These are phyloP conservation scores for Aspergillus nomiae DNA, from an alignment of 2,329 filamentous ascomycete species.

Conservation along the genomic window DNA sequence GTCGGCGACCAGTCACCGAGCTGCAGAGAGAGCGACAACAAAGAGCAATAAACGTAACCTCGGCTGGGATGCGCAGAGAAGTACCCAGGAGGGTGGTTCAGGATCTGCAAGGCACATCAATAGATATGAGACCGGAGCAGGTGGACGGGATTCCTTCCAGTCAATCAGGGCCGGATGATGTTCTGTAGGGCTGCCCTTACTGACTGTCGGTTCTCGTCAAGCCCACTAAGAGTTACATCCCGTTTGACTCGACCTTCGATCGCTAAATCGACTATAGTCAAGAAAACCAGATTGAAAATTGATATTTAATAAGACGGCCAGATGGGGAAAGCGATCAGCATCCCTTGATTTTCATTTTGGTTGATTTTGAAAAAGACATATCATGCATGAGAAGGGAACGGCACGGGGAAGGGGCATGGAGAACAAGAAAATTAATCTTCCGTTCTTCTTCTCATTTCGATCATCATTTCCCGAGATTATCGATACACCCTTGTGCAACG, in stretches of 20 bases:
- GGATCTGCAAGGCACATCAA: constrained; percentile 23
- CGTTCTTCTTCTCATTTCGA: not conserved
- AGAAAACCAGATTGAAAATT: not conserved
- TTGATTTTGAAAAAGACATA: not conserved
- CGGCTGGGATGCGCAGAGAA: not conserved
- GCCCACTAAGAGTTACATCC: not conserved
- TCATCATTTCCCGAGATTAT: not conserved
- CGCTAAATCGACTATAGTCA: not conserved
- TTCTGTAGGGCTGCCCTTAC: constrained; percentile 11
- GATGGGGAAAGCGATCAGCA: not conserved
- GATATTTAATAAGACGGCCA: not conserved
- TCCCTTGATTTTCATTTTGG: not conserved
- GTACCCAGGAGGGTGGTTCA: not conserved
- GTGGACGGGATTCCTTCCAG: constrained; percentile 10
- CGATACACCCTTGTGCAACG: not conserved
- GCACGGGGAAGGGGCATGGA: not conserved
- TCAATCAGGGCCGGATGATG: constrained; percentile 11
- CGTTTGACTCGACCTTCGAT: not conserved
- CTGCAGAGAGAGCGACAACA: not conserved
- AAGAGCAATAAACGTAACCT: no score
- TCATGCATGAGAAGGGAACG: not conserved
- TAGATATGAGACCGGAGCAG: constrained; percentile 19
- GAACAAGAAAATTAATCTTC: not conserved
- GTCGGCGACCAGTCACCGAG: not conserved
- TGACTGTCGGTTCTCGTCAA: not conserved